Conservation (phyloP, 2,329 filamentous ascomycete species). For the Paraconiothyrium brasiliense region DNA sequence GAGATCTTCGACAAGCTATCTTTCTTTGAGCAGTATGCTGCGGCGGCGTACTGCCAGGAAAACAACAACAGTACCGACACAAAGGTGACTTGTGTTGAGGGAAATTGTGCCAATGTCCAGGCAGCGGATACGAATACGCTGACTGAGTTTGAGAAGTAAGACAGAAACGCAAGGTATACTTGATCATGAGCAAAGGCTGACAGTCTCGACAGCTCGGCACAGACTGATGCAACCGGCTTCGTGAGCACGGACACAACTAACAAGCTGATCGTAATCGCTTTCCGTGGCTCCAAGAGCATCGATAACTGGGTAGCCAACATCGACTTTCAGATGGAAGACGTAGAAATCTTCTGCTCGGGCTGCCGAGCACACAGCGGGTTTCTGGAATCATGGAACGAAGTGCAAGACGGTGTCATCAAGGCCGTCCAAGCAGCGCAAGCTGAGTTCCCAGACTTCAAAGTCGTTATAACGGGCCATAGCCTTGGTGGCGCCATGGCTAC, state of each 20-base stretch:
- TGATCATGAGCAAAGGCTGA: conserved; percentile 4
- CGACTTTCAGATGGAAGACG: conserved; percentile 54
- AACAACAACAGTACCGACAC: conserved; percentile 59
- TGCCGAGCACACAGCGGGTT: conserved; percentile 70
- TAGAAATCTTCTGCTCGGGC: conserved; percentile 50
- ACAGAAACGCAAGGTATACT: conserved; percentile 8
- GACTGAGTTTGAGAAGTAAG: conserved; percentile 60
- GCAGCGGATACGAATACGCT: conserved; percentile 56
- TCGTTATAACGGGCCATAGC: conserved; percentile 73
- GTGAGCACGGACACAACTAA: conserved; percentile 58
- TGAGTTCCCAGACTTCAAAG: conserved; percentile 61
- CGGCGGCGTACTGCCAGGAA: conserved; percentile 61
- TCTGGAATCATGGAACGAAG: conserved; percentile 66
- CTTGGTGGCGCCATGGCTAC: conserved; percentile 73
- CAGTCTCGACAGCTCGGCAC: conserved; percentile 31
- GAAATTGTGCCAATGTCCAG: conserved; percentile 61
- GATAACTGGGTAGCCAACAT: conserved; percentile 70
- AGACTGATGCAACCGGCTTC: conserved; percentile 58
- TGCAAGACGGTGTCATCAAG: conserved; percentile 54
- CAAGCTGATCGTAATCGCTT: conserved; percentile 66
- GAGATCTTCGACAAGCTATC: conserved; percentile 53
- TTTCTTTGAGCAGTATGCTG: conserved; percentile 62
- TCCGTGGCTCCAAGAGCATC: conserved; percentile 67
- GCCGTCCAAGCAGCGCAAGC: conserved; percentile 57
- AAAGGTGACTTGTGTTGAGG: conserved; percentile 55